Evolutionary conservation across 805 yeast genomes (phyloP).

Genomic region (Tetrapisispora namnaoensis): DNA sequence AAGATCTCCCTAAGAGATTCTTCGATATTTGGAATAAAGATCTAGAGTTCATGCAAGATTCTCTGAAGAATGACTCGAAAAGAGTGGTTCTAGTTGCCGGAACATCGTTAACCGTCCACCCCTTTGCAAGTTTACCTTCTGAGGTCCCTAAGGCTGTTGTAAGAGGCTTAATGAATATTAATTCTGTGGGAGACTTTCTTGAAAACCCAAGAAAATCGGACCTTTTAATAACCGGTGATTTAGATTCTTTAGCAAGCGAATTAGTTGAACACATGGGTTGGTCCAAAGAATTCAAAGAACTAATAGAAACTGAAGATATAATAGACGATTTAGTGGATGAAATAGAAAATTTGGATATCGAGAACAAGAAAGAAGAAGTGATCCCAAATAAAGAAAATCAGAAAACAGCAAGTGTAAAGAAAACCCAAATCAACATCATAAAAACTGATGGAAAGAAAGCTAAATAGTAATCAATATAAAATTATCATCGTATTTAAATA

Average conservation of each 20-base stretch:
- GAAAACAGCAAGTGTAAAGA: no score
- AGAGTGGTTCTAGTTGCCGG: conserved; percentile 80
- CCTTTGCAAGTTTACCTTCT: conserved; percentile 77
- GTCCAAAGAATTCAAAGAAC: conserved; percentile 42
- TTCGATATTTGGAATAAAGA: conserved; percentile 61
- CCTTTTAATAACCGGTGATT: conserved; percentile 46
- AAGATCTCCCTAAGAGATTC: conserved; percentile 61
- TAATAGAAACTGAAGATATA: conserved; percentile 22
- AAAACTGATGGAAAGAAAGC: not conserved
- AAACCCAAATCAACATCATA: not conserved
- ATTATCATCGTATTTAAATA: not conserved
- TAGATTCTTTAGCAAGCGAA: conserved; percentile 54
- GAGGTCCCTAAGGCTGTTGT: conserved; percentile 41
- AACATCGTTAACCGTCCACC: conserved; percentile 80
- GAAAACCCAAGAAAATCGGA: conserved; percentile 49
- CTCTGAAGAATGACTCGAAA: conserved; percentile 33
- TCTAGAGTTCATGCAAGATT: conserved; percentile 11
- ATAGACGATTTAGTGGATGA: conserved; percentile 8
- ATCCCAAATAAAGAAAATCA: not conserved
- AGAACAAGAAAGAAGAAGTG: not conserved
- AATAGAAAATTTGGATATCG: conserved; percentile 8
- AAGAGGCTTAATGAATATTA: conserved; percentile 66
- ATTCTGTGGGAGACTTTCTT: conserved; percentile 64
- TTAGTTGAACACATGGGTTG: conserved; percentile 55
- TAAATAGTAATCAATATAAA: not conserved